Evolutionary conservation across 345 rosid species (phyloP), one percentile per base, ranked within the genome.

Genomic region (Boechera divaricarpa): DNA sequence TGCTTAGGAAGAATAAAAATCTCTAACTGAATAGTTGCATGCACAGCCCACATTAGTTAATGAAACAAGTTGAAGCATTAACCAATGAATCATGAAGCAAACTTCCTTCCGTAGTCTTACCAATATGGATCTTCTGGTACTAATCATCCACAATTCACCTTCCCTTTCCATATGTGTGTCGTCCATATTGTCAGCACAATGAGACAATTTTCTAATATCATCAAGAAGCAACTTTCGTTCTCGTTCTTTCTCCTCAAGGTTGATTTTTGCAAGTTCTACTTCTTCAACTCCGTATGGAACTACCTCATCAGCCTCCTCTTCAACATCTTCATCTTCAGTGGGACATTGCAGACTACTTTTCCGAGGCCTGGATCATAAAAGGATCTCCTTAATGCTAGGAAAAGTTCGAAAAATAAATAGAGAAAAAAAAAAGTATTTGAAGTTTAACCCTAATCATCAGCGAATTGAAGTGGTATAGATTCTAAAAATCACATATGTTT

Each of bases 241-340:
- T 63, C 89, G 79, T 67, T 92, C 98, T 73, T 84, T 90, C 70
- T 83, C 86, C 80, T 95, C 97, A 65, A 95, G 93, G 85, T 85
- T 77, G 59, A 95, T 78, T 84, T 86, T 89, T 69, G 99, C 99
- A 82, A 91, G 88, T 86, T 91, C 99, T 49, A 95, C 98, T 83
- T 95, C 99, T 83, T 91, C 92, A 73, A 89, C 97, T 70, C 98
- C 99, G 74, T 90, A 91, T 61, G 99, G 99, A 80, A 92, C 99
- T 77, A 95, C 88, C 77, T 88, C 99, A 78, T 92, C 95, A 60
- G 99, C 97, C 87, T 91, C 98, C 83, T 95, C 99, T 78, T 87
- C 98, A 77, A 95, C 86, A 84, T 92, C 98, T 65, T 89, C 98
- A 72, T 89, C 99, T 86, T 95, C 99, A 66, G 87, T 82, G 54